phyloP scores from a whole-genome alignment of 768 basidiomycete species.

The Trametes maxima region DNA sequence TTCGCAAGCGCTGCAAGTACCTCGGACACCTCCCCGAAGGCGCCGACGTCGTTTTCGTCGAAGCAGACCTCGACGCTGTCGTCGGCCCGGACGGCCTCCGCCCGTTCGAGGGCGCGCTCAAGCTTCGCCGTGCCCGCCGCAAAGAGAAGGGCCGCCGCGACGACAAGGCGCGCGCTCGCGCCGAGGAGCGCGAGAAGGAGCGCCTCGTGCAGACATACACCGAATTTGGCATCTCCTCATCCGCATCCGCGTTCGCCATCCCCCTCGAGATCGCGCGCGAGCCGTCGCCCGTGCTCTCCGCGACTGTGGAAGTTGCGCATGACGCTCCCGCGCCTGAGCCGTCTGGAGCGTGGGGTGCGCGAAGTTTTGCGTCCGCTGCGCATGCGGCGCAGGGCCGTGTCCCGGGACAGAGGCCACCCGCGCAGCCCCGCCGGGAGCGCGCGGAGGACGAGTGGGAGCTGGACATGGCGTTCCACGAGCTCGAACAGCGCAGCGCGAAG shows the following conservation, averaged over 20 bases:
- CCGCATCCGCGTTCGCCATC: conserved; percentile 17
- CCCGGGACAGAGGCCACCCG: conserved; percentile 23
- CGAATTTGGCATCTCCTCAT: conserved; percentile 21
- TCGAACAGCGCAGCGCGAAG: conserved; percentile 56
- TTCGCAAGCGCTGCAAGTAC: conserved; percentile 95
- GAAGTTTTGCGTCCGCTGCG: conserved; percentile 82
- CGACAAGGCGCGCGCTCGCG: conserved; percentile 76
- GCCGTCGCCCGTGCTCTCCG: conserved; percentile 59
- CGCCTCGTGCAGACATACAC: conserved; percentile 30
- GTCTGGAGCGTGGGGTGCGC: conserved; percentile 73
- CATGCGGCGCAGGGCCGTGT: conserved; percentile 27
- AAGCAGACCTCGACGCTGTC: conserved; percentile 79
- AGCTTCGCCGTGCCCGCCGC: conserved; percentile 69
- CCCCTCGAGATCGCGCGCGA: conserved; percentile 34
- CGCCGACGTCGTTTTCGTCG: conserved; percentile 92
- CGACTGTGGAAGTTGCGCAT: conserved; percentile 52
- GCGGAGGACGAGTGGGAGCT: conserved; percentile 74
- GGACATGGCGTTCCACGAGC: conserved; percentile 79
- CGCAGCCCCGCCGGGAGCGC: conserved; percentile 36
- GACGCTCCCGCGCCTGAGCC: conserved; percentile 18
- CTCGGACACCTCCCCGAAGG: conserved; percentile 90
- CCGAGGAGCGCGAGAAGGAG: conserved; percentile 75
- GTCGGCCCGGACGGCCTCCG: conserved; percentile 76
- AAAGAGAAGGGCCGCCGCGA: conserved; percentile 86
- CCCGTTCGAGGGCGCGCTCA: conserved; percentile 83